Conservation (phyloP, 2,329 filamentous ascomycete species). For the Aphanocladium album region DNA sequence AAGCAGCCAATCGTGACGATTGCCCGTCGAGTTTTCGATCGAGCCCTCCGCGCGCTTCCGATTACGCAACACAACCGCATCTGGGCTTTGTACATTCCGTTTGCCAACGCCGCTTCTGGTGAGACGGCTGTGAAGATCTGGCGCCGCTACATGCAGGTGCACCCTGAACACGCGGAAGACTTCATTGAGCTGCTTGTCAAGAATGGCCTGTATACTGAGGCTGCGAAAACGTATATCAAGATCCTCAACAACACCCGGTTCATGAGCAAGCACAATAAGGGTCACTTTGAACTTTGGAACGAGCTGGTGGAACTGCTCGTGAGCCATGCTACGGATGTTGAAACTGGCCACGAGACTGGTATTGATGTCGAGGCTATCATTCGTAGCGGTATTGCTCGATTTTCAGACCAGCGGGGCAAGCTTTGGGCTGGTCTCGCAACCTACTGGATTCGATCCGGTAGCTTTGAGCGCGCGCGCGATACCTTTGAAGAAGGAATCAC, state of each 20-base stretch:
- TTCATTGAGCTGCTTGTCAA: constrained; percentile 86
- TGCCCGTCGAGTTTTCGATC: constrained; percentile 84
- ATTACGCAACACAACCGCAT: constrained; percentile 94
- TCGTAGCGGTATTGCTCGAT: constrained; percentile 82
- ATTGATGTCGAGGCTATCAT: constrained; percentile 92
- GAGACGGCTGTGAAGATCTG: constrained; percentile 90
- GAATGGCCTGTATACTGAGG: constrained; percentile 81
- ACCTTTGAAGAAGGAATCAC: constrained; percentile 95
- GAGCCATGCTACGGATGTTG: constrained; percentile 79
- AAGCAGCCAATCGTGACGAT: constrained; percentile 87
- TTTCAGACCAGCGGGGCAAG: constrained; percentile 90
- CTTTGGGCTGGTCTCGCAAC: constrained; percentile 92
- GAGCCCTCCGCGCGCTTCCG: constrained; percentile 83
- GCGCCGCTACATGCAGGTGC: constrained; percentile 94
- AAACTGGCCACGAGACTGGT: constrained; percentile 72
- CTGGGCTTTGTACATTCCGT: constrained; percentile 86
- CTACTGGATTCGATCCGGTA: constrained; percentile 91
- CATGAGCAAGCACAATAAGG: constrained; percentile 87
- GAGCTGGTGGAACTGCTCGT: constrained; percentile 96
- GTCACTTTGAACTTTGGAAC: constrained; percentile 93
- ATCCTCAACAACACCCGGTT: constrained; percentile 89
- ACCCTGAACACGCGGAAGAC: constrained; percentile 91
- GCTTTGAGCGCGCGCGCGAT: constrained; percentile 88
- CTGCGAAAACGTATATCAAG: constrained; percentile 84
- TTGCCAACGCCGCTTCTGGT: constrained; percentile 85